Percentiles rank a stretch among this genome's conserved stretches.
Evolutionary conservation across 768 basidiomycete species (phyloP).

Genomic region (Leccinellum rugosiceps): DNA sequence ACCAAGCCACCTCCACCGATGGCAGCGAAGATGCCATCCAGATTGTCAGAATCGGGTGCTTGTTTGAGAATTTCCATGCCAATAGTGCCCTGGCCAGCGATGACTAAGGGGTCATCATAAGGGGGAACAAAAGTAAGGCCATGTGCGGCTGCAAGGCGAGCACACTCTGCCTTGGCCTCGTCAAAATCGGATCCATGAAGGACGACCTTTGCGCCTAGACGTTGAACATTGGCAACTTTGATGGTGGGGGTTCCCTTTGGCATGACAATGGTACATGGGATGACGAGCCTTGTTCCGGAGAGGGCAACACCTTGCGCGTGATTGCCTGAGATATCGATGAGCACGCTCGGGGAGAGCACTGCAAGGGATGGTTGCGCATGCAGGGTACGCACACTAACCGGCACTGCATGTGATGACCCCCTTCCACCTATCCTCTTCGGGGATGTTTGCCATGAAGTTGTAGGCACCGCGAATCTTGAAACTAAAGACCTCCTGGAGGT

Average conservation of each 20-base stretch:
- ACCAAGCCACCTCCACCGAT: slow-evolving; percentile 93
- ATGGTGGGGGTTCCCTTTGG: slow-evolving; percentile 91
- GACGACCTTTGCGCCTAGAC: slow-evolving; percentile 92
- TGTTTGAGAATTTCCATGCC: slow-evolving; percentile 96
- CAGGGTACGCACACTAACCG: slow-evolving; percentile 70
- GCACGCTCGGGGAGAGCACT: not conserved
- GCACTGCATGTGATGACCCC: slow-evolving; percentile 98
- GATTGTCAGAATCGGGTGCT: slow-evolving; percentile 62
- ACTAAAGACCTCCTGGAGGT: slow-evolving; percentile 95
- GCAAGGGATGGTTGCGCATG: slow-evolving; percentile 9
- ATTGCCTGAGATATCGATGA: slow-evolving; percentile 60
- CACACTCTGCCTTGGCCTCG: slow-evolving; percentile 93
- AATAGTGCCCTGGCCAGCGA: slow-evolving; percentile 95
- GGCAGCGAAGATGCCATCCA: slow-evolving; percentile 87
- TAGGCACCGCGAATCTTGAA: slow-evolving; percentile 99
- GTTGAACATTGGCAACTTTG: slow-evolving; percentile 94
- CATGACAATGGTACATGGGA: slow-evolving; percentile 99
- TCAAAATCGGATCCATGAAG: slow-evolving; percentile 92
- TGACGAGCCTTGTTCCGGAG: slow-evolving; percentile 80
- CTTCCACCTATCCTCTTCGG: slow-evolving; percentile 90
- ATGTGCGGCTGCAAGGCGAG: slow-evolving; percentile 71
- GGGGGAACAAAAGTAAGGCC: slow-evolving; percentile 91
- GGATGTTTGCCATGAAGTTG: slow-evolving; percentile 93
- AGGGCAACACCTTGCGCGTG: slow-evolving; percentile 98
- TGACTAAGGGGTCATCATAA: slow-evolving; percentile 95